Evolutionary conservation across 306 rosid genomes (phyloP).

Genomic region (Hippophae tibetana): DNA sequence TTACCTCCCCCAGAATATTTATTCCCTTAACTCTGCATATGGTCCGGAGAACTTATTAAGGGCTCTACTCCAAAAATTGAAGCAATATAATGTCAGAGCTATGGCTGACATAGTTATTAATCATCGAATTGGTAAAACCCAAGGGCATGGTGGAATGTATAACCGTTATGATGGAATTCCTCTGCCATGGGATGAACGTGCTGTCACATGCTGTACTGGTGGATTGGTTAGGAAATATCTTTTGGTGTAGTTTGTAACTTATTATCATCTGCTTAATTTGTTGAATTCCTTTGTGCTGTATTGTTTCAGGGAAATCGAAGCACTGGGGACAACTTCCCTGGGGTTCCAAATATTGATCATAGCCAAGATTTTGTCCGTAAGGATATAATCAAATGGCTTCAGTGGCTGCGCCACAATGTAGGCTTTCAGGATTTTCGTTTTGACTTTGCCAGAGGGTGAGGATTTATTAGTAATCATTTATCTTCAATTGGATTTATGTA

Average conservation of each 20-base stretch:
- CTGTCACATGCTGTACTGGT: conserved; percentile 79
- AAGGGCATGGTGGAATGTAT: conserved; percentile 73
- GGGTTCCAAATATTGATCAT: conserved; percentile 90
- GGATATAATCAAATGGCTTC: conserved; percentile 70
- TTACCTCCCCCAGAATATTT: conserved; percentile 82
- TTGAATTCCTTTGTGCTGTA: neutral
- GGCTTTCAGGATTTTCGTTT: conserved; percentile 94
- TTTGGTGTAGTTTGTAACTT: neutral
- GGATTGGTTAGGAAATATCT: conserved; percentile 49
- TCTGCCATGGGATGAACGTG: conserved; percentile 69
- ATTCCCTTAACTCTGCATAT: conserved; percentile 61
- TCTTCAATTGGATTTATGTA: neutral
- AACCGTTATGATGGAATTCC: conserved; percentile 89
- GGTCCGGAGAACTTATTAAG: conserved; percentile 69
- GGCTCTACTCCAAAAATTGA: conserved; percentile 69
- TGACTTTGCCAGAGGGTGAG: conserved; percentile 85
- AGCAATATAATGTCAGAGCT: conserved; percentile 56
- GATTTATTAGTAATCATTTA: neutral
- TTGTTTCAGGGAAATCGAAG: conserved; percentile 54
- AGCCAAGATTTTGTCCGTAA: conserved; percentile 74
- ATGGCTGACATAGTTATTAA: conserved; percentile 88
- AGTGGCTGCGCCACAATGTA: conserved; percentile 51
- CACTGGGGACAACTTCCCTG: conserved; percentile 69
- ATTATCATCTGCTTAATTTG: neutral
- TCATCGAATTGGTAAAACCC: conserved; percentile 74